Conservation (phyloP, 2,329 filamentous ascomycete species). For the Microdochium trichocladiopsis region DNA sequence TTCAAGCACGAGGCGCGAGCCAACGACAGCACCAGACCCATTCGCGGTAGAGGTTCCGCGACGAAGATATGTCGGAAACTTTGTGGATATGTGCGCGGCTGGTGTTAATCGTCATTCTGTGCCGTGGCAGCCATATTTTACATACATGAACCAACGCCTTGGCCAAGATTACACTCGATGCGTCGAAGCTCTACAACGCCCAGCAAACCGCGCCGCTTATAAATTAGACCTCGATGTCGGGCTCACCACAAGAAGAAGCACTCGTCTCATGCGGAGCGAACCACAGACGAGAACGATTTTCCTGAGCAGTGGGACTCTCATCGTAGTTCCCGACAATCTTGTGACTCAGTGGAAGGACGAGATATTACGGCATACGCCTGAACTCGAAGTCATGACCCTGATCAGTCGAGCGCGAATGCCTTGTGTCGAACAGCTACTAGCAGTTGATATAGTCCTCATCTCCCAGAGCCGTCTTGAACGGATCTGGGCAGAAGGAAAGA, state of each 20-base stretch:
- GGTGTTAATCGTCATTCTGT: slow-evolving; percentile 58
- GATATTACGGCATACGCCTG: slow-evolving; percentile 67
- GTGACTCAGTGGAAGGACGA: slow-evolving; percentile 79
- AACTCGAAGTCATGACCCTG: slow-evolving; percentile 59
- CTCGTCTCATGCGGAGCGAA: slow-evolving; percentile 23
- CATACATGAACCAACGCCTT: slow-evolving; percentile 32
- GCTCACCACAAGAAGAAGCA: slow-evolving; percentile 28
- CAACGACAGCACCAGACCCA: slow-evolving; percentile 57
- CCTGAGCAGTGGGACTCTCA: slow-evolving; percentile 62
- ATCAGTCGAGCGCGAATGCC: slow-evolving; percentile 51
- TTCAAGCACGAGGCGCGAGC: slow-evolving; percentile 65
- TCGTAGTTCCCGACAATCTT: slow-evolving; percentile 79
- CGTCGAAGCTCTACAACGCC: slow-evolving; percentile 40
- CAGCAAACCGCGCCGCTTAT: slow-evolving; percentile 51
- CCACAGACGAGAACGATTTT: slow-evolving; percentile 42
- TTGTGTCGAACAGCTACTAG: slow-evolving; percentile 45
- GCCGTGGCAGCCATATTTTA: slow-evolving; percentile 64
- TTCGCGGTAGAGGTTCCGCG: slow-evolving; percentile 33
- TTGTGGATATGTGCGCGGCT: slow-evolving; percentile 72
- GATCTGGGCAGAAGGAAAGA: slow-evolving; percentile 39
- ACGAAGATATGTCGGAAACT: slow-evolving; percentile 42
- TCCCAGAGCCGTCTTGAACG: slow-evolving; percentile 66
- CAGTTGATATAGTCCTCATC: slow-evolving; percentile 73
- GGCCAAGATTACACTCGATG: slow-evolving; percentile 48
- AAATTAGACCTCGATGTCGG: slow-evolving; percentile 31